phyloP scores from a whole-genome alignment of 2,329 filamentous ascomycete genomes.

The Colletotrichum sp. region DNA sequence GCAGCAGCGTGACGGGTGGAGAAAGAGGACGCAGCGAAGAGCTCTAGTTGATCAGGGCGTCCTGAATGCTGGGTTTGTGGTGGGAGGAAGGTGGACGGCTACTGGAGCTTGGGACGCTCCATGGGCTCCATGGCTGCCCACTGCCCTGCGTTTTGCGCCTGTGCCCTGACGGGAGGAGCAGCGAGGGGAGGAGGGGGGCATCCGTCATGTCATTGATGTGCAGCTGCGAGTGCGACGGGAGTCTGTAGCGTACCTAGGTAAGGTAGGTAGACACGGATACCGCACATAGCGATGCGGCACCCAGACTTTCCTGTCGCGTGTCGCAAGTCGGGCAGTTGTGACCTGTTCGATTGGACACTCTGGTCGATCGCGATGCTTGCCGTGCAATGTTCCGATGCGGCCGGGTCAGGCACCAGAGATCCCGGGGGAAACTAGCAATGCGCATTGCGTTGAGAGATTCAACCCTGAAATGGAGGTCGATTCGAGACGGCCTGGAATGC shows the following conservation, averaged over 20 bases:
- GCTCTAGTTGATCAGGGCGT: slow-evolving; percentile 7
- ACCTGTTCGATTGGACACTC: neutral
- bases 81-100: neutral
- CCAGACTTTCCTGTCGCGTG: neutral
- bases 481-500: slow-evolving; percentile 18
- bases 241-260: neutral
- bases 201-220: slow-evolving; percentile 12
- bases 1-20: neutral
- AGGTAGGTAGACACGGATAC: neutral
- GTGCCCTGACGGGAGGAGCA: neutral
- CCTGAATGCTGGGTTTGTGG: neutral
- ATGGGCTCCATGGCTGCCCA: neutral
- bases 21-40: neutral
- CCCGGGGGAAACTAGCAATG: slow-evolving; percentile 9
- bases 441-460: slow-evolving; percentile 12
- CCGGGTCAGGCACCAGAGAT: slow-evolving; percentile 8
- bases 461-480: slow-evolving; percentile 14
- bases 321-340: neutral
- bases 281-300: neutral
- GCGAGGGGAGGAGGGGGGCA: neutral
- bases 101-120: slow-evolving; percentile 16
- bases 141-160: slow-evolving; percentile 1
- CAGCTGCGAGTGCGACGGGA: slow-evolving; percentile 14
- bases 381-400: neutral
- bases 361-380: neutral